phyloP scores from a whole-genome alignment of 1,139 yeast species.

The Taphrina confusa region DNA sequence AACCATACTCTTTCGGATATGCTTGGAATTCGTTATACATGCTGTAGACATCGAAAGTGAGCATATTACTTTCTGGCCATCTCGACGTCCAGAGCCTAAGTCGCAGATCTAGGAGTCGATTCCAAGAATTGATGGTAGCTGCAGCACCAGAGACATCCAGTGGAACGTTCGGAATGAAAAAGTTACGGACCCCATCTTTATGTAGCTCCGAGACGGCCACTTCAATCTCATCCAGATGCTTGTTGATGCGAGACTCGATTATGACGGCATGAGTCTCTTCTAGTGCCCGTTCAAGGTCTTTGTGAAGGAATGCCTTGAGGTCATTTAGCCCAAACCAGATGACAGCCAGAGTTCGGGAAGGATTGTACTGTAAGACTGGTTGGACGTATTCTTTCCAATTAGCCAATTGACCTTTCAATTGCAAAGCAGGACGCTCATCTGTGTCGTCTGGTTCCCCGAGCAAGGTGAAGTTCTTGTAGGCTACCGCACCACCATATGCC shows the following conservation, averaged over 20 bases:
- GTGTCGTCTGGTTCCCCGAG: too few relatives aligned
- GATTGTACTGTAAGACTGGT: neutral
- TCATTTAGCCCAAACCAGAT: constrained; percentile 9
- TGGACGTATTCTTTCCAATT: neutral
- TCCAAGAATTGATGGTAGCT: neutral
- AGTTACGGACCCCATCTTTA: neutral
- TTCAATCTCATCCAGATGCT: neutral
- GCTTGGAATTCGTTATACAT: neutral
- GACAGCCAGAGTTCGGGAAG: neutral
- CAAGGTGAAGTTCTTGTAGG: neutral
- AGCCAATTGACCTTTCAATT: neutral
- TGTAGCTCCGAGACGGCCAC: neutral
- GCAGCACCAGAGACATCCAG: neutral
- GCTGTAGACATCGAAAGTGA: neutral
- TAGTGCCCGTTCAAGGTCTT: neutral
- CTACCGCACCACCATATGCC: constrained; percentile 1
- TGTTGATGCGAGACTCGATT: neutral
- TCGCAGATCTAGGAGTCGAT: neutral
- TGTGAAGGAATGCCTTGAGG: neutral
- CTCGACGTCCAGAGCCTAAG: neutral
- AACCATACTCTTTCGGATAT: neutral
- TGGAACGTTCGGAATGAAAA: neutral
- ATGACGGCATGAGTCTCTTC: neutral
- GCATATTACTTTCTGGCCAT: neutral
- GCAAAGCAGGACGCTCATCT: neutral